Base-by-base conservation (phyloP, 495 filamentous ascomycete genomes). In the Hypoxylon trugodes region DNA sequence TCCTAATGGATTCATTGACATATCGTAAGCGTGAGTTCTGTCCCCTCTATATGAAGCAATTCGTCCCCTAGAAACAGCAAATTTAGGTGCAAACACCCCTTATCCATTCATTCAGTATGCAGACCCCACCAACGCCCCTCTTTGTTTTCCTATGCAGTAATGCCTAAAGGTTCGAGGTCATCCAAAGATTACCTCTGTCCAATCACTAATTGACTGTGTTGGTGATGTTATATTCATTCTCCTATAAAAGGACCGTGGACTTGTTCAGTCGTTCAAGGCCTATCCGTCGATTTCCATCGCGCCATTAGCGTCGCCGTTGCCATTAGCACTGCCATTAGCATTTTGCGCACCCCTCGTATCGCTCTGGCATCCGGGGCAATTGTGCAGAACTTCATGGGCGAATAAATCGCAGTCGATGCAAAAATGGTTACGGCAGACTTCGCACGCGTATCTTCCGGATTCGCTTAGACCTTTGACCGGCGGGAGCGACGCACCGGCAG, bases 351-450 rank as follows among this genome's bases (percentile, higher is more conserved):
- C 70, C 4, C 72, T 61, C 2, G 71, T 73, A 50, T 81, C 80
- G 74, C 89, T 91, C 77, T 96, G 90, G 73, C 95, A 98, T 0
- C 93, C 93, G 10, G 95, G 93, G 67, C 95, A 98, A 71, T 97
- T 97, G 73, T 98, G 93, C 36, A 96, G 82, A 3, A 92, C 86
- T 75, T 96, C 91, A 76, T 98, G 95, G 18, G 89, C 89, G 76
- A 91, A 98, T 4, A 97, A 84, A 75, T 98, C 96, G 70, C 96
- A 98, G 72, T 98, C 96, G 65, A 98, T 93, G 81, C 95, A 98
- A 69, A 98, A 98, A 73, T 96, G 92, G 45, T 90, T 89, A 4
- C 81, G 73, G 73, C 95, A 98, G 28, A 84, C 87, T 59, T 87
- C 85, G 74, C 95, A 98, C 58, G 89, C 88, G 71, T 98, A 98